Evolutionary conservation across 345 rosid genomes (phyloP), one percentile per base, ranked within the genome.

Genomic region (Leavenworthia alabamica): DNA sequence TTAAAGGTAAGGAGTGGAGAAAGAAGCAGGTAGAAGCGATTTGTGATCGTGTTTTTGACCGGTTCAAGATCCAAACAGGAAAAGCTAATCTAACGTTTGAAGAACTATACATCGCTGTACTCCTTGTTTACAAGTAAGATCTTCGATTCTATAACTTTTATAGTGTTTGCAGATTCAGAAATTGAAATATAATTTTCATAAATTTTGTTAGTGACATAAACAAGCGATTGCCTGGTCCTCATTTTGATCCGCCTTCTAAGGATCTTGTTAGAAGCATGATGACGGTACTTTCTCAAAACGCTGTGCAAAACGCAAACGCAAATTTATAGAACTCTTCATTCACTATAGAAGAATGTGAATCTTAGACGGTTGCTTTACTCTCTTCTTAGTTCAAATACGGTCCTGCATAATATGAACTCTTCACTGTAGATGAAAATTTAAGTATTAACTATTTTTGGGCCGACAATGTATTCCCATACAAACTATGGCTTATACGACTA

Each of bases 211-310:
- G 98, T 75, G 96, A 88, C 68, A 79, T 91, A 14, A 91, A 91
- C 51, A 91, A 91, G 82, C 79, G 55, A 45, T 64, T 91, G 80
- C 98, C 98, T 3, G 98, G 98, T 10, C 98, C 96, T 7, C 98
- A 91, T 75, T 91, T 91, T 59, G 95, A 91, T 76, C 96, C 98
- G 15, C 98, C 96, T 64, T 65, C 95, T 19, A 86, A 80, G 72
- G 87, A 86, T 32, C 72, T 70, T 68, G 81, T 91, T 65, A 60
- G 74, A 47, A 78, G 39, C 36, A 64, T 82, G 75, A 77, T 91
- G 76, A 53, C 78, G 96, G 96, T 86, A 80, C 7, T 67, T 11
- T 56, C 42, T 60, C 32, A 3, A 17, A 23, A 15, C 60, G 11
- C n/a, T 13, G 8, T 47, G n/a, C 23, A 16, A 24, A 53, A 29